Evolutionary conservation across 371 early-diverging fungal species (phyloP).

Genomic region (Thermomucor indicae-seudaticae): DNA sequence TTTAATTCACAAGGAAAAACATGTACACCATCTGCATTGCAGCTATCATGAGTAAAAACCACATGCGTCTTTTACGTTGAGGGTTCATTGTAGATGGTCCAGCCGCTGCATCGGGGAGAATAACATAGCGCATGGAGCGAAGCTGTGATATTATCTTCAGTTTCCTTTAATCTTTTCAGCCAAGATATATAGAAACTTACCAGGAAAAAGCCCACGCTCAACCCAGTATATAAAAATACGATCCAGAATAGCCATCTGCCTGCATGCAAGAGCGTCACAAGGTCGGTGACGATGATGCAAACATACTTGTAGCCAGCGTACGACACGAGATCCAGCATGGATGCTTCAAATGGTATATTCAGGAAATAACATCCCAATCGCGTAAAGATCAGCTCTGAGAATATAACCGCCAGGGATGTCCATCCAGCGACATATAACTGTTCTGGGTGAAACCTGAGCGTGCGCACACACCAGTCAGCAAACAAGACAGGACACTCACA

Average conservation of each 20-base stretch:
- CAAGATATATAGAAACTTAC: constrained; percentile 14
- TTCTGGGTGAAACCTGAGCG: constrained; percentile 83
- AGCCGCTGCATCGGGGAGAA: constrained; percentile 79
- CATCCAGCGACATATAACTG: constrained; percentile 86
- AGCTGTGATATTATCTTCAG: constrained; percentile 42
- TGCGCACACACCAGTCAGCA: not conserved
- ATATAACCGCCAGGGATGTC: constrained; percentile 77
- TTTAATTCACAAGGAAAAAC: constrained; percentile 64
- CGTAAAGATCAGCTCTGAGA: constrained; percentile 78
- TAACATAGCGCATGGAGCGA: constrained; percentile 84
- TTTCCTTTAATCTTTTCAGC: not conserved
- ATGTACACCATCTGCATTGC: constrained; percentile 77
- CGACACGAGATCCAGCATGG: constrained; percentile 83
- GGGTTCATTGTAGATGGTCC: constrained; percentile 73
- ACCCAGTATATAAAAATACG: constrained; percentile 70
- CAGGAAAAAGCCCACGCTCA: constrained; percentile 74
- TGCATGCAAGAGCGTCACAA: constrained; percentile 42
- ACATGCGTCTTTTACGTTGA: constrained; percentile 78
- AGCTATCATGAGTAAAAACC: constrained; percentile 86
- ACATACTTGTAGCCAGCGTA: constrained; percentile 98
- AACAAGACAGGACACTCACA: not conserved
- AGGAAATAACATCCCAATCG: constrained; percentile 89
- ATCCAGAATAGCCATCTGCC: constrained; percentile 56
- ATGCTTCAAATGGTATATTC: constrained; percentile 81
- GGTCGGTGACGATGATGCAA: constrained; percentile 61